Base-by-base conservation (phyloP, 2,329 filamentous ascomycete genomes). In the Cladosporium sp. region DNA sequence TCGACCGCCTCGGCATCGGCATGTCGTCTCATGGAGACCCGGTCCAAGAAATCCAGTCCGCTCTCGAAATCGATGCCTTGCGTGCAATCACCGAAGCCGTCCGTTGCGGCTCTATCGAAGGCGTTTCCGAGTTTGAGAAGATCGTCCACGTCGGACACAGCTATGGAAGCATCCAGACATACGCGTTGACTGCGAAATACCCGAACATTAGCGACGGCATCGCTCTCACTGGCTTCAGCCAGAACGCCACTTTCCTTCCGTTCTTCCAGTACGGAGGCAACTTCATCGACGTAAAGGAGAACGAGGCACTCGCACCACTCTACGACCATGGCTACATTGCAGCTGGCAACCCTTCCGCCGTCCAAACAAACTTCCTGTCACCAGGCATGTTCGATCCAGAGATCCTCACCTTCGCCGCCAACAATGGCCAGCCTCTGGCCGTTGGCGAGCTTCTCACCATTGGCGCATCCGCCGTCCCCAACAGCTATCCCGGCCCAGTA, bases 101-200 rank as follows among this genome's bases (percentile, higher is more conserved):
- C 1, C 75, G 77, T 25, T 57, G 63, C 1, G 75, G 76, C 40
- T 58, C 60, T 0, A 66, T 84, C 19, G 61, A 69, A 0, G 65
- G 68, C 16, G 62, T 78, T n/a, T 61, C 61, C 22, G 36, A 39
- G 16, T 73, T 69, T 56, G 46, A 66, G 7, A 71, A 77, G 58
- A 67, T 80, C 19, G 69, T 82, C 7, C 82, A 85, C 61, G 71
- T 83, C 13, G 83, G 82, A 11, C 82, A 86, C 68, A 82, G 78
- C 0, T 85, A 82, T 57, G 83, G 83, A 27, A 81, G 36, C 22
- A 50, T 19, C 2, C 77, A 80, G 57, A 77, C 75, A 2, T 83
- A 80, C 64, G 72, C 67, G 41, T 69, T 85, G 16, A 75, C 77
- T 7, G 72, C 72, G 40, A 61, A 69, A 51, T 69, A 80, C 57